Base-by-base conservation (phyloP, 495 filamentous ascomycete genomes). In the Penicillium robsamsonii region DNA sequence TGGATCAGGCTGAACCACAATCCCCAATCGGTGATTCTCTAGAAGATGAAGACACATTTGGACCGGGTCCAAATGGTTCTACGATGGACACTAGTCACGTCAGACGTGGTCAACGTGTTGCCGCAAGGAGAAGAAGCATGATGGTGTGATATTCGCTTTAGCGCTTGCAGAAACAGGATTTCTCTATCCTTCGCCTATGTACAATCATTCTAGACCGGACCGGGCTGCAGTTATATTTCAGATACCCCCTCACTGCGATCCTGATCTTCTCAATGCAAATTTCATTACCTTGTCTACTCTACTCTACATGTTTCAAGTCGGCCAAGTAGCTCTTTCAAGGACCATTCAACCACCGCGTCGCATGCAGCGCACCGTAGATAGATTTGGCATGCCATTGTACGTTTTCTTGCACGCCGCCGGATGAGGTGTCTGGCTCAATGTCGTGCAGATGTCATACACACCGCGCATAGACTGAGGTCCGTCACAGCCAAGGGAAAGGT, bases 41-140 rank as follows among this genome's bases (percentile, higher is more conserved):
- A 12, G 61, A 69, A 20, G 46, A 51, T 9, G 66, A 68, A 10
- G 54, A 59, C 13, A 30, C 24, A 35, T 46, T 54, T 22, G 31
- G 41, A 12, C 33, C 17, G 15, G 43, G 44, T 42, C 17, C 30
- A n/a, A 18, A 40, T 24, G 50, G 58, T 38, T 17, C 35, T 7
- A 42, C 47, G 46, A 57, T 56, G 9, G 59, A 68, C 31, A 37
- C 45, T 11, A 56, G 27, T 46, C 59, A 67, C 1, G 45, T 31
- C 15, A 62, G 60, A 37, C 68, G 73, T 8, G 65, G 64, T 13
- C 70, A 72, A 30, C 63, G 77, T 27, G 66, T 72, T 27, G 71
- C 72, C 24, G 68, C 73, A 33, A 63, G 79, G 46, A 70, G 79
- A 56, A 75, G 68, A 61, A 82, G 79, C 54, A 82, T 80, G 79